These are phyloP conservation scores for Sindora glabra DNA, from an alignment of 306 rosid genomes.

Conservation along the genomic window DNA sequence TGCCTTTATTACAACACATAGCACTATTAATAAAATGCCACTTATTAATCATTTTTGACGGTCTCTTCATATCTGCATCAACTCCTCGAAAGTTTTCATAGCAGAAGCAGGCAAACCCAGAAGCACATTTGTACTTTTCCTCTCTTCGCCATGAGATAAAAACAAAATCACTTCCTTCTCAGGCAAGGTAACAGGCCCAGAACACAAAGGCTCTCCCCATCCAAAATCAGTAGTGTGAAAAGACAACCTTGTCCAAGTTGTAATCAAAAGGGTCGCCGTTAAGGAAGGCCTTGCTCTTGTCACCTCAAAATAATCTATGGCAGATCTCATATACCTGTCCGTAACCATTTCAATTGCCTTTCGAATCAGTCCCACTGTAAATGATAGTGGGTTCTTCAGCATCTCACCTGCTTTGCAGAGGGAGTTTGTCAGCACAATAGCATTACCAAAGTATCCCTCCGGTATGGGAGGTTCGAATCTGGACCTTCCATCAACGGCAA, in stretches of 20 bases:
- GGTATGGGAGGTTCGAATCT: conserved; percentile 65
- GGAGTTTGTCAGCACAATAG: conserved; percentile 57
- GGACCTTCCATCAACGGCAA: conserved; percentile 70
- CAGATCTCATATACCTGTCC: conserved; percentile 66
- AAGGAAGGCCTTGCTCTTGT: conserved; percentile 74
- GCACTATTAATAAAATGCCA: not conserved
- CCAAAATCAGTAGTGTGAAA: conserved; percentile 71
- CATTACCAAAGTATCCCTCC: conserved; percentile 65
- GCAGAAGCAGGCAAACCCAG: conserved; percentile 80
- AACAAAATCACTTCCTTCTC: conserved; percentile 60
- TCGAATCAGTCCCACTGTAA: conserved; percentile 37
- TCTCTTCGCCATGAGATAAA: conserved; percentile 45
- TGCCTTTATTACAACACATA: too few relatives aligned
- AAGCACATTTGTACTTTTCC: conserved; percentile 55
- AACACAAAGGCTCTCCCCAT: conserved; percentile 70
- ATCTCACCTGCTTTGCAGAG: conserved; percentile 49
- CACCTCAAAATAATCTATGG: conserved; percentile 66
- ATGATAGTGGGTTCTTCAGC: conserved; percentile 42
- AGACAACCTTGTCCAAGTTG: conserved; percentile 67
- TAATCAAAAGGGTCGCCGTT: conserved; percentile 58
- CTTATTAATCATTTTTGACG: not conserved
- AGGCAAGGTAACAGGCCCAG: conserved; percentile 72
- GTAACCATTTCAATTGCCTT: conserved; percentile 53
- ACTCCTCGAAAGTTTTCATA: conserved; percentile 51
- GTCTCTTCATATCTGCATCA: conserved; percentile 27